Evolutionary conservation across 1,284 basidiomycete genomes (phyloP).

Genomic region (Fomitopsis betulina): DNA sequence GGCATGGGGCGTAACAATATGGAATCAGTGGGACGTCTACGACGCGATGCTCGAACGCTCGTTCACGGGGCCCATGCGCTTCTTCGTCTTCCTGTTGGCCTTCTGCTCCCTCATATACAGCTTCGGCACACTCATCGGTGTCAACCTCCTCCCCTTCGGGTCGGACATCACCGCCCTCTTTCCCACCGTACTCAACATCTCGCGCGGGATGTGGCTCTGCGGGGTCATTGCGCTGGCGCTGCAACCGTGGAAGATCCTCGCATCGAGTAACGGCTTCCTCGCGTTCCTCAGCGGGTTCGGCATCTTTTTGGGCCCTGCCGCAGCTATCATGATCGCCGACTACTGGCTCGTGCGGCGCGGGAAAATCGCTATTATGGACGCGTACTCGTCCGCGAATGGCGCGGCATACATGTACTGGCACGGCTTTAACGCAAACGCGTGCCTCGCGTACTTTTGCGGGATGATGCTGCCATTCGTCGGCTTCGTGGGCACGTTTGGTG

Average conservation of each 20-base stretch:
- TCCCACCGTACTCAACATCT: constrained; percentile 38
- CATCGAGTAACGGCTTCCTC: constrained; percentile 22
- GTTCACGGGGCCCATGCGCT: constrained; percentile 13
- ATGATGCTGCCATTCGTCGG: constrained; percentile 22
- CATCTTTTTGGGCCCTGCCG: constrained; percentile 26
- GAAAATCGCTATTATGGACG: constrained; percentile 19
- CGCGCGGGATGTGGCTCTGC: constrained; percentile 39
- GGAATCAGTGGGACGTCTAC: constrained; percentile 23
- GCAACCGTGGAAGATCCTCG: constrained; percentile 31
- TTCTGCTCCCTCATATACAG: constrained; percentile 39
- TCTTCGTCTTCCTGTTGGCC: constrained; percentile 42
- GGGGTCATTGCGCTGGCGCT: constrained; percentile 38
- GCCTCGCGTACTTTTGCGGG: constrained; percentile 20
- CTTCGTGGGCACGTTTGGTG: constrained; percentile 21
- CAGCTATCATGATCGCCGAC: constrained; percentile 25
- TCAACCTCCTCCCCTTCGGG: constrained; percentile 23
- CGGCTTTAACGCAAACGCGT: constrained; percentile 23
- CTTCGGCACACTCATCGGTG: constrained; percentile 41
- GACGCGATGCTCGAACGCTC: constrained; percentile 21
- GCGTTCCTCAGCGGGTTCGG: constrained; percentile 24
- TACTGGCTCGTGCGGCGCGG: constrained; percentile 24
- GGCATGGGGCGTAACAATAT: constrained; percentile 20
- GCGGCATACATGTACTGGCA: constrained; percentile 23
- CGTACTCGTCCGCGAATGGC: constrained; percentile 18
- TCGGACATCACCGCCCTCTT: constrained; percentile 33